phyloP scores from a whole-genome alignment of 768 basidiomycete genomes.

The Asterophora lycoperdoides region DNA sequence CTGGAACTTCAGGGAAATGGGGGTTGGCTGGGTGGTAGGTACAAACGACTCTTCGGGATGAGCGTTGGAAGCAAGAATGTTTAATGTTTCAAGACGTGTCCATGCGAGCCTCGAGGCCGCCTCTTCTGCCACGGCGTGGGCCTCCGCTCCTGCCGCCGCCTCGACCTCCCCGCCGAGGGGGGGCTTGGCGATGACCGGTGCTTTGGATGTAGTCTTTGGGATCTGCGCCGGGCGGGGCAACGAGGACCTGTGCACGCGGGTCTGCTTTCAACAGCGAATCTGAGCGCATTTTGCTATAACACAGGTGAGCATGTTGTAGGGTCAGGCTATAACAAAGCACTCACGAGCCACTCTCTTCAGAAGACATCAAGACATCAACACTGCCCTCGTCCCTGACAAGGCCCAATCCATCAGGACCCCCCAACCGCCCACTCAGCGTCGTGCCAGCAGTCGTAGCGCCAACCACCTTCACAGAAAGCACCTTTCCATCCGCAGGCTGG shows the following conservation, averaged over 20 bases:
- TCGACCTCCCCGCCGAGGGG: slow-evolving; percentile 32
- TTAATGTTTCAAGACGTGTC: slow-evolving; percentile 28
- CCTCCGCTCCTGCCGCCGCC: slow-evolving; percentile 36
- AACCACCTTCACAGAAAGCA: slow-evolving; percentile 60
- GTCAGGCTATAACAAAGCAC: slow-evolving; percentile 21
- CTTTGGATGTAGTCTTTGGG: slow-evolving; percentile 45
- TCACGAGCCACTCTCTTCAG: slow-evolving; percentile 48
- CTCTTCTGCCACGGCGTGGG: slow-evolving; percentile 34
- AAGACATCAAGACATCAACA: slow-evolving; percentile 60
- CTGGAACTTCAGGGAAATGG: too few relatives aligned
- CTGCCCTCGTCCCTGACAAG: slow-evolving; percentile 50
- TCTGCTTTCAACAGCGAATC: slow-evolving; percentile 62
- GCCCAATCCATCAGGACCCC: slow-evolving; percentile 48
- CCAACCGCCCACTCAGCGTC: slow-evolving; percentile 54
- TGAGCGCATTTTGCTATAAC: slow-evolving; percentile 78
- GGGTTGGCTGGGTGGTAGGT: not conserved
- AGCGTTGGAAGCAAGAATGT: not conserved
- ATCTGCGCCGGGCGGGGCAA: slow-evolving; percentile 65
- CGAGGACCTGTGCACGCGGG: slow-evolving; percentile 63
- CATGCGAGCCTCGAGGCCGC: slow-evolving; percentile 42
- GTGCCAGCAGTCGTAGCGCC: slow-evolving; percentile 47
- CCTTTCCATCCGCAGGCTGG: slow-evolving; percentile 78
- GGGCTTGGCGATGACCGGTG: slow-evolving; percentile 23
- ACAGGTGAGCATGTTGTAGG: not conserved
- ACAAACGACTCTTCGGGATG: not conserved